Evolutionary conservation across 2,329 filamentous ascomycete species (phyloP), one percentile per base, ranked within the genome.

Genomic region (Metarhizium humberi): DNA sequence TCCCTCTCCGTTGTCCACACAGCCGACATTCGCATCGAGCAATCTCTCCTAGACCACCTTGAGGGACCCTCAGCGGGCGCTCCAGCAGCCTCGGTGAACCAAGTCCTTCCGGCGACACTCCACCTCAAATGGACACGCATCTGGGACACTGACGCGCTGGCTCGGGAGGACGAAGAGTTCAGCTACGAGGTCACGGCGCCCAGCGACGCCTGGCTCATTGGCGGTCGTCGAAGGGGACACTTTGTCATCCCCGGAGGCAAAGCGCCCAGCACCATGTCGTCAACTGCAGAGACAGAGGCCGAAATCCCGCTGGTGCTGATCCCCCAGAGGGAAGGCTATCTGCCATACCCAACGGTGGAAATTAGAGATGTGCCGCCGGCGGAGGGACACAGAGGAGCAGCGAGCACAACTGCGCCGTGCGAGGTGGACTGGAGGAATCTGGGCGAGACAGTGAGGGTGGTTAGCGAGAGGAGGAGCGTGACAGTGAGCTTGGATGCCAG

Each of bases 1-100:
- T 85, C 87, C 1, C 78, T 96, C 2, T 83, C 89, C 50, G 82
- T 96, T 20, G 81, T 97, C 0, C 88, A 95, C 69, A 95, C 88
- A 0, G 86, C 87, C 3, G 83, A 87, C 53, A 78, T 92, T 32
- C 74, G 75, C 32, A 70, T 89, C 2, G 71, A 76, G 56, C 64
- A 62, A 64, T 69, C 65, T 55, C 62, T 65, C 54, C 69, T 66
- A 1, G 59, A 64, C 32, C 16, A 71, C 56, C 61, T 67, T 52
- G 62, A 63, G 10, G 62, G 63, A 53, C 49, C 61, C 54, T 46
- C 68, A 54, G 55, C 68, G 53, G 58, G 70, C 72, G 68, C 71
- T 13, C 72, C 74, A 1, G 73, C 80, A 0, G 76, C 81, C 8
- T 76, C 74, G 18, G 76, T 82, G 10, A 89, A 88, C 61, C 80